These are phyloP conservation scores for Tricholomella constricta DNA, from an alignment of 768 basidiomycete species.

Conservation along the genomic window DNA sequence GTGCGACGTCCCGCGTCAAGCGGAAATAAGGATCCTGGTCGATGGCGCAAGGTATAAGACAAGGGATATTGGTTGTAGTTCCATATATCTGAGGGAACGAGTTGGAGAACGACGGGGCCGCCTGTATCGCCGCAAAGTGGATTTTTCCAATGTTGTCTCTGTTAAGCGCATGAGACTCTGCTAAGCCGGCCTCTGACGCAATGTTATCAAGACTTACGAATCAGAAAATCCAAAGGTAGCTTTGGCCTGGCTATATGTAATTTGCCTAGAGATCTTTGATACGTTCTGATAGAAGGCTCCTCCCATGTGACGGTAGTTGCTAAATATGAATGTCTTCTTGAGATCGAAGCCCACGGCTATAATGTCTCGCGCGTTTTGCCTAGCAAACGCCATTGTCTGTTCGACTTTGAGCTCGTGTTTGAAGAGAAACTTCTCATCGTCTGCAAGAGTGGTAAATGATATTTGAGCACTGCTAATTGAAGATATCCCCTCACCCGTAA, in stretches of 20 bases:
- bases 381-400: slow-evolving; percentile 79
- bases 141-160: slow-evolving; percentile 99
- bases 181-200: neutral
- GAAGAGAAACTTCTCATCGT: slow-evolving; percentile 99
- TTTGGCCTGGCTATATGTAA: slow-evolving; percentile 91
- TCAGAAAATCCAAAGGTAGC: slow-evolving; percentile 97
- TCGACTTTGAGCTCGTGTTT: slow-evolving; percentile 92
- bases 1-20: slow-evolving; percentile 92
- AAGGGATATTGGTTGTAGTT: slow-evolving; percentile 76
- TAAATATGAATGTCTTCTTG: slow-evolving; percentile 97
- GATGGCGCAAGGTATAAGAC: slow-evolving; percentile 96
- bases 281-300: slow-evolving; percentile 95
- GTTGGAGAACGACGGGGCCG: slow-evolving; percentile 95
- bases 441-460: slow-evolving; percentile 37
- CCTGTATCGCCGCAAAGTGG: slow-evolving; percentile 95
- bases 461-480: neutral
- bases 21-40: slow-evolving; percentile 99
- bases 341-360: slow-evolving; percentile 94
- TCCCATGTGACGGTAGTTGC: slow-evolving; percentile 86
- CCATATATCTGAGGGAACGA: slow-evolving; percentile 99
- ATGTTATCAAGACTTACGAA: slow-evolving; percentile 63
- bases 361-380: slow-evolving; percentile 91
- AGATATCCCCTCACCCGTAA: slow-evolving; percentile 67
- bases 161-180: slow-evolving; percentile 6
- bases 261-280: slow-evolving; percentile 88